Evolutionary conservation across 139 green algal genomes (phyloP), one percentile per base, ranked within the genome.

Genomic region (Haematococcus sp.): DNA sequence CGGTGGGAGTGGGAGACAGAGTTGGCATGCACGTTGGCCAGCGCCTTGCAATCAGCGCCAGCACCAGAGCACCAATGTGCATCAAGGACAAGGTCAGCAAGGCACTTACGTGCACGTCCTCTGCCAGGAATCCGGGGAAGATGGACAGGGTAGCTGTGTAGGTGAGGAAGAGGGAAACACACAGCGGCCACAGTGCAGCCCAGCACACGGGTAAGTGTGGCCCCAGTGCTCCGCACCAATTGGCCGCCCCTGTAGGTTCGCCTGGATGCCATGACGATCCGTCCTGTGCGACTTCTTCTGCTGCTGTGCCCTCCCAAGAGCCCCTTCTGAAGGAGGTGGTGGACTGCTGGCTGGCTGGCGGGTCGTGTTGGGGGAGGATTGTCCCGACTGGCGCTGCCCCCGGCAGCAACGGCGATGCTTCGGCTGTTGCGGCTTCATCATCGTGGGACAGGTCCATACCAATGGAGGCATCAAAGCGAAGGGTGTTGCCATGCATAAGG

Each of bases 51-150:
- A 27, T 4, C 22, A 52, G 16, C 63, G 25, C 33, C 4, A 22
- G 30, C 34, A 51, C 16, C 63, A 52, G 17, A 20, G 33, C 3
- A 23, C 13, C 60, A 49, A 23, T 44, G 25, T 23, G 30, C 27
- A 4, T 71, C n/a, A 43, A 35, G 25, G 59, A 44, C 16, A 3
- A 20, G 19, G 30, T 2, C 1, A 20, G 23, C 19, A 43, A n/a
- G 25, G 3, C 32, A 40, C 83, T 52, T 69, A 89, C 84, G 43
- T 89, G 66, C 11, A 97, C 60, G 61, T 97, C 90, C 69, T 98
- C 94, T 0, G 90, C 87, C 32, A 98, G 73, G 19, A 98, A 80
- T 0, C 94, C 94, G 1, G 94, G 94, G 65, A 98, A 98, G 51
- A 98, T 95, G 64, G 81, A 83, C 20, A 98, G 76, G 0, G 94